phyloP scores from a whole-genome alignment of 352 stramenopile species.

The Phytopythium cucurbitacearum region DNA sequence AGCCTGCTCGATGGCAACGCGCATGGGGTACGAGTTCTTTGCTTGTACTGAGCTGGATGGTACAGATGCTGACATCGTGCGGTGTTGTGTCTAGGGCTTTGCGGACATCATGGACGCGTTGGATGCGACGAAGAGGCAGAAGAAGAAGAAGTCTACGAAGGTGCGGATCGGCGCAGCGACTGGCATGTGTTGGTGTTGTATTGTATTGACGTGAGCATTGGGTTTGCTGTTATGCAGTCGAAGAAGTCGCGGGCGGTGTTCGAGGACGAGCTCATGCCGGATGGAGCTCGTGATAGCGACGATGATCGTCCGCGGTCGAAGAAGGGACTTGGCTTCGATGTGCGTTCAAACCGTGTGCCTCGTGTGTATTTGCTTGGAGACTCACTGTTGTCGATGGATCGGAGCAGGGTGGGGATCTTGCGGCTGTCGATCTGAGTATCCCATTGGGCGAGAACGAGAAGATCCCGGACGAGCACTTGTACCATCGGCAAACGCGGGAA shows the following conservation, averaged over 20 bases:
- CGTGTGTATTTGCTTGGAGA: neutral
- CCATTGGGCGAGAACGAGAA: slow-evolving; percentile 72
- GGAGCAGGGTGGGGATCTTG: slow-evolving; percentile 54
- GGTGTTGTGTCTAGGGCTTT: slow-evolving; percentile 35
- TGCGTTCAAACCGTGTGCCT: neutral
- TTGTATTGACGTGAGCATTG: neutral
- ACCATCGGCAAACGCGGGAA: slow-evolving; percentile 47
- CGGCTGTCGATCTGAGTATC: slow-evolving; percentile 72
- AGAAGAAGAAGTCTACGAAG: slow-evolving; percentile 68
- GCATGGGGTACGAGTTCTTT: slow-evolving; percentile 13
- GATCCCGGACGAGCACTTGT: slow-evolving; percentile 80
- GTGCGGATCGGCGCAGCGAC: slow-evolving; percentile 10
- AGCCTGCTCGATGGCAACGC: slow-evolving; percentile 21
- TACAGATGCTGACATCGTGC: slow-evolving; percentile 3
- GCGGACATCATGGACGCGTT: slow-evolving; percentile 80
- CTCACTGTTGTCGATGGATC: slow-evolving; percentile 2
- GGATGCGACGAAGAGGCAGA: slow-evolving; percentile 49
- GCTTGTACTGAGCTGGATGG: neutral
- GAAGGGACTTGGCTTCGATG: slow-evolving; percentile 27
- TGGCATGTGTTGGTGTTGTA: neutral
- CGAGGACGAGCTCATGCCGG: slow-evolving; percentile 79
- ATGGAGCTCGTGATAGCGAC: slow-evolving; percentile 64
- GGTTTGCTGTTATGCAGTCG: slow-evolving; percentile 11
- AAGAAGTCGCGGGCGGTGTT: slow-evolving; percentile 50
- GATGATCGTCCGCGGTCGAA: slow-evolving; percentile 57